Evolutionary conservation across 164 flowering plant genomes (phyloP), one percentile per base, ranked within the genome.

Genomic region (Vitis riparia): DNA sequence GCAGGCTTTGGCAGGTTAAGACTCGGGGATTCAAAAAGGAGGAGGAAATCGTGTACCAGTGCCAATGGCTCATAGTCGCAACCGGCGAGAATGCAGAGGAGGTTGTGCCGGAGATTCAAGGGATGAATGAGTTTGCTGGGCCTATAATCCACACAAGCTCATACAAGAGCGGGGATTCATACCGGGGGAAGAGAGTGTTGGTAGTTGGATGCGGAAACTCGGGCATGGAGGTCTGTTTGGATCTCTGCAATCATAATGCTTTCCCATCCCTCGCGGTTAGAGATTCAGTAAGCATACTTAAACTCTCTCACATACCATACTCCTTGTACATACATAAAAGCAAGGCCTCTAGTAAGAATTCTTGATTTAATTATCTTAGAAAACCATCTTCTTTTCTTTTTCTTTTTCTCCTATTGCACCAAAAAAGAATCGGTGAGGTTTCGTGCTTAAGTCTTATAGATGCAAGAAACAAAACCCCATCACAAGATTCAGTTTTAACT

Each of bases 81-180:
- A 89, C 97, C 0, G 98, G 99, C 1, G 99, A 95, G 73, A 95
- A 95, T 85, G 98, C 97, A n/a, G 93, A 91, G 83, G 85, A 83
- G 30, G 81, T 85, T 15, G 67, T 78, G 69, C 97, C 99, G 19
- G 67, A 79, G 37, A 73, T 95, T 11, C 80, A 86, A 48, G 99
- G 97, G 12, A 71, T 78, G 79, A 72, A 50, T 14, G 86, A 82
- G 52, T 93, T 93, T 70, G 69, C 53, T 0, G 97, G 97, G 55
- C 78, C 75, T 2, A 69, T 91, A 13, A 50, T 89, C 16, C 99
- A 95, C 70, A 85, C 98, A 0, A 79, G 94, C 67, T 59, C 55
- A 11, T 95, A 95, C 61, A 90, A 78, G 80, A 85, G 83, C 19
- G 99, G 98, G 0, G 79, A 76, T 0, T 29, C 8, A 52, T 90